Evolutionary conservation across 495 filamentous ascomycete species (phyloP), one percentile per base, ranked within the genome.

Genomic region (Aspergillus saccharolyticus): DNA sequence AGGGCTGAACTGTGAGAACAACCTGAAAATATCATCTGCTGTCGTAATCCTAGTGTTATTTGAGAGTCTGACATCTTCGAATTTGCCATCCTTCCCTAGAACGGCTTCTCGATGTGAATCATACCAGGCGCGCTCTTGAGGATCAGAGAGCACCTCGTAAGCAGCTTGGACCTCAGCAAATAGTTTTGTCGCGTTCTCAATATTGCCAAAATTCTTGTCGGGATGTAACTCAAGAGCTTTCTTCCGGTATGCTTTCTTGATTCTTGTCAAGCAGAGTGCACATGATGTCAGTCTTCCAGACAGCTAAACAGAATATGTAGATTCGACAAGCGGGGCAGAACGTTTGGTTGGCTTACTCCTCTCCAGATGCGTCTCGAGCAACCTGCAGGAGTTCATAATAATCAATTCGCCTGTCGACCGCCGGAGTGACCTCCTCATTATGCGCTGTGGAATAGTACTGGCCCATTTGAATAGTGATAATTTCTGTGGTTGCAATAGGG

Each of bases 111-210:
- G 87, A 64, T 99, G 94, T 20, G 90, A 89, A 65, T 99, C 93
- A 70, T 99, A 99, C 94, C 94, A 97, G 9, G 92, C 87, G 47
- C 95, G 85, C 69, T 99, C 94, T 68, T 97, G 92, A 8, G 90
- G 85, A 69, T 99, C 95, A 16, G 91, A 95, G 2, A 99, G 85
- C 19, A 97, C 84, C 67, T 97, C 91, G 70, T 97, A 96, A 42
- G 94, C 94, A 10, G 90, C 80, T 68, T 96, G 92, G 21, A 97
- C 81, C 63, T 94, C 91, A 45, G 92, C 91, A 68, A 99, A 99
- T 18, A 85, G 83, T 57, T 74, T 77, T 0, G 94, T 98, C 8
- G 93, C 83, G 58, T 84, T 83, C 59, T 94, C 90, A 52, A 84
- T 84, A 66, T 96, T 86, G 57, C 88, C 89, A 70, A 85, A 89